Evolutionary conservation across 192 early-diverging fungal genomes (phyloP), one percentile per base, ranked within the genome.

Genomic region (Coemansia sp.): DNA sequence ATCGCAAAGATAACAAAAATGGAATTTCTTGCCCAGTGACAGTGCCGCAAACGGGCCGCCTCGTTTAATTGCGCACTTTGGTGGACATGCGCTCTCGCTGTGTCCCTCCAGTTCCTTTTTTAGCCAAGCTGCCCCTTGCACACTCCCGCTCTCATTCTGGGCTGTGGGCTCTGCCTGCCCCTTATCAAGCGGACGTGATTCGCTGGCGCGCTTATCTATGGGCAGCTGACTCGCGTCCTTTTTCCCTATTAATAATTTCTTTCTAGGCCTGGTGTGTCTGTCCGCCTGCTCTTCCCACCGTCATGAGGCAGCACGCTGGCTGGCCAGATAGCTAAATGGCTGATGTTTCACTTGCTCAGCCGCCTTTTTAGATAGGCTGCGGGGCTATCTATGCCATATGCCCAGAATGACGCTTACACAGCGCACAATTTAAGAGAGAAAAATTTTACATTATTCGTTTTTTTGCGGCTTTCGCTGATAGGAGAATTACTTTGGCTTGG

Each of bases 151-250:
- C 17, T 37, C 34, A 37, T 25, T 53, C 24, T 43, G 37, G 24
- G 54, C 39, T 11, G 37, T 42, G 23, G 54, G 14, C 39, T 42
- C 54, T 44, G 39, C 54, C 11, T 44, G 38, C 53, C 55, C 53
- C 49, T 63, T 55, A 53, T 45, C 43, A 17, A 30, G 44, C 17
- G 11, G 38, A 17, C 45, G 41, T 52, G 62, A 64, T 64, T 64
- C 62, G 62, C 62, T 57, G 24, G 27, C 14, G 25, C 13, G 14
- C 62, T 64, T 64, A 64, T 64, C 62, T 64, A 12, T 44, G 24
- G 42, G 37, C 37, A 46, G 47, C 40, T 51, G 49, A 46, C 52
- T 5, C 48, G n/a, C 48, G 48, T 50, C n/a, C 30, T 27, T 14
- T 27, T 27, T 13, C 25, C n/a, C 13, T 50, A 27, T 27, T 50